Percentiles rank a stretch among this genome's conserved stretches.
Conservation (phyloP, 1,139 yeast species). For the Yamadazyma pseudoaaseri region DNA sequence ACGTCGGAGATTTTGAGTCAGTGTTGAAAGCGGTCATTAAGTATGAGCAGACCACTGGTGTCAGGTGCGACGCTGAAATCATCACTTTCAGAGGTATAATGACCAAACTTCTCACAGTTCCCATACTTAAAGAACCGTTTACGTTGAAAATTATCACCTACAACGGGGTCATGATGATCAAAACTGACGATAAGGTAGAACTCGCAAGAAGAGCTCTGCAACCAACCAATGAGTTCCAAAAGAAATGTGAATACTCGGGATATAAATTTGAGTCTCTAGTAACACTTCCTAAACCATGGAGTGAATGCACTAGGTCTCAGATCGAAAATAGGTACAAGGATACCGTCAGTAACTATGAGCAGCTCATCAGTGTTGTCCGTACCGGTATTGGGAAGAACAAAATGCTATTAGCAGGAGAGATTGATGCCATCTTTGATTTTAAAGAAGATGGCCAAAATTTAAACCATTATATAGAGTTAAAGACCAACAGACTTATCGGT, state of each 20-base stretch:
- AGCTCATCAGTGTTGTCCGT: constrained; percentile 72
- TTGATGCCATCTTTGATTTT: constrained; percentile 86
- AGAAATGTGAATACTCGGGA: constrained; percentile 60
- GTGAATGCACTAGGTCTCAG: constrained; percentile 57
- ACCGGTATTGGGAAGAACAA: constrained; percentile 79
- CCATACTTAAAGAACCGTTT: constrained; percentile 55
- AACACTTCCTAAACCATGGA: constrained; percentile 77
- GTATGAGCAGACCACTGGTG: constrained; percentile 50
- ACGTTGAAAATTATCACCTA: constrained; percentile 60
- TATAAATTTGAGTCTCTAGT: constrained; percentile 83
- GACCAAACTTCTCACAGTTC: constrained; percentile 63
- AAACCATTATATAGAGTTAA: constrained; percentile 81
- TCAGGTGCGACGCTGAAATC: constrained; percentile 59
- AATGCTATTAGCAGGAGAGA: constrained; percentile 81
- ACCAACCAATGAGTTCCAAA: constrained; percentile 33
- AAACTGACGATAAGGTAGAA: constrained; percentile 50
- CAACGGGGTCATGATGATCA: constrained; percentile 87
- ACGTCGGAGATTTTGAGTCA: constrained; percentile 56
- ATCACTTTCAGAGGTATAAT: constrained; percentile 84
- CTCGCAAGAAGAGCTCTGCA: constrained; percentile 25
- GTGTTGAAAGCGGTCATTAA: constrained; percentile 53
- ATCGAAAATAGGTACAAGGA: constrained; percentile 64
- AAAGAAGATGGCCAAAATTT: constrained; percentile 48
- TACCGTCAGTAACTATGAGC: constrained; percentile 68
- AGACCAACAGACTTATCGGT: constrained; percentile 61